phyloP scores from a whole-genome alignment of 2,329 filamentous ascomycete species.

The Aspergillus sp. region DNA sequence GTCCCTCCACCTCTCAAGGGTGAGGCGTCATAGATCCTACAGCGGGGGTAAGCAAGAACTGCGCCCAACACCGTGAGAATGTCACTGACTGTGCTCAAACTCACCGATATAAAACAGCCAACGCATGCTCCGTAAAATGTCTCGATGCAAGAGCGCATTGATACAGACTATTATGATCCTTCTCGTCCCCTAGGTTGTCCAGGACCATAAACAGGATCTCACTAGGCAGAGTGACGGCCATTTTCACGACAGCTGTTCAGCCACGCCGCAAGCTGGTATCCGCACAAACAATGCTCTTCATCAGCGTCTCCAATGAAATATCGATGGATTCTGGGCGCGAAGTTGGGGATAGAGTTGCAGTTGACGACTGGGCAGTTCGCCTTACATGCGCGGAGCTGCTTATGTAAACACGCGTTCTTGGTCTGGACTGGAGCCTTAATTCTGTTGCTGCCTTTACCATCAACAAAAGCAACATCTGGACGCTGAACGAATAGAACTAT shows the following conservation, averaged over 20 bases:
- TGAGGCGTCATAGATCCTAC: constrained; percentile 51
- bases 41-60: constrained; percentile 7
- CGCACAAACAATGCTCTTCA: not conserved
- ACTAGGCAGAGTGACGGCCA: constrained; percentile 20
- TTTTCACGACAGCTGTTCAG: constrained; percentile 11
- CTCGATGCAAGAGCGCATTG: constrained; percentile 29
- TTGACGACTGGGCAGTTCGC: not conserved
- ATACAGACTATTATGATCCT: constrained; percentile 27
- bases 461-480: constrained; percentile 2
- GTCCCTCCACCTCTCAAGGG: constrained; percentile 45
- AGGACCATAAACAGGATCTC: constrained; percentile 30
- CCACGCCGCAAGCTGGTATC: not conserved
- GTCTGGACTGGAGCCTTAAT: constrained; percentile 3
- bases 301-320: not conserved
- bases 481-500: not conserved
- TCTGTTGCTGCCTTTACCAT: not conserved
- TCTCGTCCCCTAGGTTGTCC: constrained; percentile 24
- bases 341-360: not conserved
- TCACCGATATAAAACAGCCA: constrained; percentile 28
- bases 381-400: constrained; percentile 8
- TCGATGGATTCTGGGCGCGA: not conserved
- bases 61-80: not conserved
- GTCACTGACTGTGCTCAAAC: not conserved
- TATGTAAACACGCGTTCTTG: constrained; percentile 23
- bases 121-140: constrained; percentile 22